Base-by-base conservation (phyloP, 1,139 yeast species). In the Ogataea hybrid region DNA sequence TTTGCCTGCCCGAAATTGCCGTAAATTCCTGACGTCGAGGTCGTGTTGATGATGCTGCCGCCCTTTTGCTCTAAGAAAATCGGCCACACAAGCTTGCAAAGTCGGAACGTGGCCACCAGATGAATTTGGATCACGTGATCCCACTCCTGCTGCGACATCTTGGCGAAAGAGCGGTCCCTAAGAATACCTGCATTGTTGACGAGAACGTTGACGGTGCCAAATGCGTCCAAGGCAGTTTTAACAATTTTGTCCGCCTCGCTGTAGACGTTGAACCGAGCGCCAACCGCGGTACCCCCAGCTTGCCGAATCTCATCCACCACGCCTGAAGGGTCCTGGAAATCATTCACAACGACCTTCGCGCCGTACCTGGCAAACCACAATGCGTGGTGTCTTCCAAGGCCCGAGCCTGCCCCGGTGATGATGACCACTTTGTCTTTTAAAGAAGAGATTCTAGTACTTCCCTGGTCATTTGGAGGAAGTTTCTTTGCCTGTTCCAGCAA, bases 1-100 rank as follows among this genome's bases (percentile, higher is more conserved):
- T 92, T 92, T 47, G 97, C 86, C 70, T 92, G 98, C 41, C 98
- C 98, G 68, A 92, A 92, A 71, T 86, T 88, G 56, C 97, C 97
- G 65, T 92, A 92, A 56, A 92, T 88, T 58, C 97, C 97, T 11
- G 97, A 89, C 21, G 97, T 92, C 18, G 97, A 88, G 29, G 97
- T 75, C 39, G 95, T 86, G 68, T 92, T 92, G 56, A 92, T 76
- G 49, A 92, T 82, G 56, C 82, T 77, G 58, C 97, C 97, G 48
- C 75, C 75, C 58, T 81, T 79, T 67, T 89, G 89, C 63, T 85
- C 78, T 48, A 75, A 57, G 65, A 89, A 84, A 57, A 84, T 70
- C 39, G 96, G 96, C 97, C 97, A 92, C 11, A 95, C 96, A 47
- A 92, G 84, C 64, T 87, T 84, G 56, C 90, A 79, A 63, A 92